phyloP scores from a whole-genome alignment of 257 asterid species.

The Ilex aquifolium region DNA sequence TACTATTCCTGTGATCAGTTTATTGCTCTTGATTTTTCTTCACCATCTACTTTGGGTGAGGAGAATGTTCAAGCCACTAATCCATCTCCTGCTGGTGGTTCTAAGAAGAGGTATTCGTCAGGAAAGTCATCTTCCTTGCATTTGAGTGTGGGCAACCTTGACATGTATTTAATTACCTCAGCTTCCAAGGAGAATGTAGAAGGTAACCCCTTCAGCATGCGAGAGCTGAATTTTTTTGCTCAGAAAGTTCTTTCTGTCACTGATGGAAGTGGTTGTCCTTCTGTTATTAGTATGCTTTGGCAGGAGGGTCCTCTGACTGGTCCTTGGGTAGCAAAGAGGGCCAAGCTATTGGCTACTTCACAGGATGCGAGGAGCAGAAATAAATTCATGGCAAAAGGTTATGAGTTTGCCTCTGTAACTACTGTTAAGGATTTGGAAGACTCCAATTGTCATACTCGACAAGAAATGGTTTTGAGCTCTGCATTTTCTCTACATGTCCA shows the following conservation, averaged over 20 bases:
- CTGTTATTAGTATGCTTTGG: conserved; percentile 70
- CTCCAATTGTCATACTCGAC: conserved; percentile 42
- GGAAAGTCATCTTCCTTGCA: conserved; percentile 52
- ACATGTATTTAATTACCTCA: conserved; percentile 46
- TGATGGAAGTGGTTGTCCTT: conserved; percentile 34
- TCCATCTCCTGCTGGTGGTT: conserved; percentile 31
- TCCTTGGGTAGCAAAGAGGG: conserved; percentile 80
- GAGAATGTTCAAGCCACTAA: conserved; percentile 34
- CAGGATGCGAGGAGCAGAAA: conserved; percentile 52
- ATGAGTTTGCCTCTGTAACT: conserved; percentile 75
- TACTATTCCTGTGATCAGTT: conserved; percentile 60
- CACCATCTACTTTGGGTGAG: conserved; percentile 29
- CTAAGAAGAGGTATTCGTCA: conserved; percentile 30
- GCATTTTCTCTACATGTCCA: conserved; percentile 51
- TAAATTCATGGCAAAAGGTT: conserved; percentile 44
- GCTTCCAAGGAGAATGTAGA: conserved; percentile 31
- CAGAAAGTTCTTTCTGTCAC: conserved; percentile 51
- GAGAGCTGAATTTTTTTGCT: conserved; percentile 39
- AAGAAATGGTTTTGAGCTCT: conserved; percentile 73
- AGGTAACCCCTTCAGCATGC: conserved; percentile 24
- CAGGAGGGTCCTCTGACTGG: conserved; percentile 65
- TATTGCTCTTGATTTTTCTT: conserved; percentile 63
- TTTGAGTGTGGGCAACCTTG: conserved; percentile 49
- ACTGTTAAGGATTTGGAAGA: conserved; percentile 63
- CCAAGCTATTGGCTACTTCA: conserved; percentile 68